Evolutionary conservation across 129 eudicot genomes (phyloP).

Genomic region (Chrysanthemum seticuspe): DNA sequence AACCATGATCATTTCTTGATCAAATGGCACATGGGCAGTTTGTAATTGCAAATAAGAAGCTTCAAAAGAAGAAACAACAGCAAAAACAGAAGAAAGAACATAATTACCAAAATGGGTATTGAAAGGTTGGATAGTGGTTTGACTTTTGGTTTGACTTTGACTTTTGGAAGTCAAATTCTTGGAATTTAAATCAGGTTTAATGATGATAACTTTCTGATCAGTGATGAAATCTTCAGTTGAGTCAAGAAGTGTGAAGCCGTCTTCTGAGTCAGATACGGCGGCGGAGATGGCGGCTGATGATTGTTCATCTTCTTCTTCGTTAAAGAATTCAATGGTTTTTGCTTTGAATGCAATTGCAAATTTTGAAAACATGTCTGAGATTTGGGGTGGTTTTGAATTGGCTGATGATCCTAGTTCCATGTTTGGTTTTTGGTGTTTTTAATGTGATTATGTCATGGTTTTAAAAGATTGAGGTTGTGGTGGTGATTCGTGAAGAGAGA

Average conservation of each 20-base stretch:
- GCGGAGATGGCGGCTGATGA: constrained; percentile 26
- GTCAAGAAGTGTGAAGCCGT: constrained; percentile 57
- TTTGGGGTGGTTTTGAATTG: constrained; percentile 64
- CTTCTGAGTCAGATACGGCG: constrained; percentile 42
- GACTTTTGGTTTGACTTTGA: constrained; percentile 24
- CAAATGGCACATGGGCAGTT: constrained; percentile 80
- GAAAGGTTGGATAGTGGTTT: constrained; percentile 26
- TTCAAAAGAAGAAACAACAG: constrained; percentile 82
- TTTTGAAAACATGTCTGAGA: constrained; percentile 87
- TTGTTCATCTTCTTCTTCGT: constrained; percentile 57
- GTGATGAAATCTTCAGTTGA: constrained; percentile 76
- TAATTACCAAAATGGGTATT: constrained; percentile 48
- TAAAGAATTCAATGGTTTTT: constrained; percentile 82
- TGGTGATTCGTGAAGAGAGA: constrained; percentile 3
- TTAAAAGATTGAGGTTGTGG: not conserved
- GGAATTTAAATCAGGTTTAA: constrained; percentile 57
- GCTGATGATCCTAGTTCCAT: constrained; percentile 46
- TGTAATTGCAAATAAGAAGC: constrained; percentile 90
- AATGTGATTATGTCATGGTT: not conserved
- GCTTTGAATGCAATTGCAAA: constrained; percentile 91
- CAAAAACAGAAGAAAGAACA: constrained; percentile 66
- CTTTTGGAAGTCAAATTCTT: constrained; percentile 14
- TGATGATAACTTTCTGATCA: constrained; percentile 84
- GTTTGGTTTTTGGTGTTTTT: constrained; percentile 30
- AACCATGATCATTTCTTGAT: constrained; percentile 47